These are phyloP conservation scores for Eleusine coracana DNA, from an alignment of 176 grass and related monocot genomes.

Conservation along the genomic window DNA sequence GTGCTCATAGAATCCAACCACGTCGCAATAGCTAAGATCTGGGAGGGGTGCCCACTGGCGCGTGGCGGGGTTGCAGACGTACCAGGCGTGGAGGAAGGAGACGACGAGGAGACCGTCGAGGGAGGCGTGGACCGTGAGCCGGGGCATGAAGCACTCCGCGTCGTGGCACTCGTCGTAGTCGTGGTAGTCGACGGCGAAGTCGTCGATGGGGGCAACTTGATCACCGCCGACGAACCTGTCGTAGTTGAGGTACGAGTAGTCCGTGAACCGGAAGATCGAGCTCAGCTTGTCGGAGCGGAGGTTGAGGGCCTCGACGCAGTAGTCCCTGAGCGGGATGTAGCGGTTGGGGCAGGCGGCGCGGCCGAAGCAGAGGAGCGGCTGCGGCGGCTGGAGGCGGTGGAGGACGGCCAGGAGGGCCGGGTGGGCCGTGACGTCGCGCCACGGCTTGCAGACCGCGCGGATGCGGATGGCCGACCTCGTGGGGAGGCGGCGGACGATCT, in stretches of 20 bases:
- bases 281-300: neutral
- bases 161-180: neutral
- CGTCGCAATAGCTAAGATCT: neutral
- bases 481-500: neutral
- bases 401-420: neutral
- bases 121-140: constrained; percentile 18
- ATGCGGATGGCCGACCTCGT: neutral
- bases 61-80: constrained; percentile 39
- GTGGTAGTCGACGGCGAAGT: neutral
- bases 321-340: neutral
- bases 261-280: constrained; percentile 13
- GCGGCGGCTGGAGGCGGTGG: neutral
- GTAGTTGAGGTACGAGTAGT: neutral
- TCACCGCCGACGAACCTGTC: neutral
- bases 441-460: constrained; percentile 11
- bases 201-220: neutral
- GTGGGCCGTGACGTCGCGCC: neutral
- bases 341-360: neutral
- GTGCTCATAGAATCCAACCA: constrained; percentile 22
- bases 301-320: constrained; percentile 34
- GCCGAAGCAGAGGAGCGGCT: constrained; percentile 33
- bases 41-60: neutral
- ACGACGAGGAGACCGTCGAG: constrained; percentile 35
- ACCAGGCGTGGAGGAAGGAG: neutral
- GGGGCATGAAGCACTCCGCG: neutral